Evolutionary conservation across 257 asterid species (phyloP).

Genomic region (Buddleja alternifolia): DNA sequence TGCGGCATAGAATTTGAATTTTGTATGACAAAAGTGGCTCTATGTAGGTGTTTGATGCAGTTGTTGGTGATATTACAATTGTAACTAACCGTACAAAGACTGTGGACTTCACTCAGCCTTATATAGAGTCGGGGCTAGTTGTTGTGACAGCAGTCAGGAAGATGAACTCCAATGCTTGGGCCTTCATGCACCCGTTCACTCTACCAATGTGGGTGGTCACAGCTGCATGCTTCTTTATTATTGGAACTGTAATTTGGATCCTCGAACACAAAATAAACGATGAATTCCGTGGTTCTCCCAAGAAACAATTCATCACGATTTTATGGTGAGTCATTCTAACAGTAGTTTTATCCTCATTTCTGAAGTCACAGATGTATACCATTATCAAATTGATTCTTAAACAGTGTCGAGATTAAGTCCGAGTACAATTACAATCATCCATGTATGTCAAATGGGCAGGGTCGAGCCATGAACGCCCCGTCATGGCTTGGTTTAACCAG

Average conservation of each 20-base stretch:
- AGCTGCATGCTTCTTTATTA: slow-evolving; percentile 32
- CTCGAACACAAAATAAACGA: slow-evolving; percentile 51
- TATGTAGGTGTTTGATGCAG: slow-evolving; percentile 38
- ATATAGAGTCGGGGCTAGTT: slow-evolving; percentile 44
- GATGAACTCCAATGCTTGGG: slow-evolving; percentile 36
- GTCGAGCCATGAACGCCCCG: too few relatives aligned
- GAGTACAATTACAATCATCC: too few relatives aligned
- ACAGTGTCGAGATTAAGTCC: too few relatives aligned
- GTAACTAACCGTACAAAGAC: slow-evolving; percentile 32
- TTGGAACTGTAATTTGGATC: slow-evolving; percentile 48
- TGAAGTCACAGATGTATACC: too few relatives aligned
- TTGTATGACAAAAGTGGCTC: neutral
- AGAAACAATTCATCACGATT: slow-evolving; percentile 42
- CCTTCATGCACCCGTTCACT: slow-evolving; percentile 47
- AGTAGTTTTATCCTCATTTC: too few relatives aligned
- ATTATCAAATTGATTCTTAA: too few relatives aligned
- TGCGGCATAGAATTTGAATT: too few relatives aligned
- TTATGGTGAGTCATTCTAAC: slow-evolving; percentile 37
- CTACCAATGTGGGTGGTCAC: slow-evolving; percentile 44
- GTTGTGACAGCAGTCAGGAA: slow-evolving; percentile 42
- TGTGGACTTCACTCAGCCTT: slow-evolving; percentile 43
- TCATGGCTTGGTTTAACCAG: too few relatives aligned
- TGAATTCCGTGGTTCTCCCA: slow-evolving; percentile 57
- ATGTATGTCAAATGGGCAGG: too few relatives aligned
- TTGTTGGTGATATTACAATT: slow-evolving; percentile 41